phyloP scores from a whole-genome alignment of 441 rosid species.

The Gossypium schwendimanii region DNA sequence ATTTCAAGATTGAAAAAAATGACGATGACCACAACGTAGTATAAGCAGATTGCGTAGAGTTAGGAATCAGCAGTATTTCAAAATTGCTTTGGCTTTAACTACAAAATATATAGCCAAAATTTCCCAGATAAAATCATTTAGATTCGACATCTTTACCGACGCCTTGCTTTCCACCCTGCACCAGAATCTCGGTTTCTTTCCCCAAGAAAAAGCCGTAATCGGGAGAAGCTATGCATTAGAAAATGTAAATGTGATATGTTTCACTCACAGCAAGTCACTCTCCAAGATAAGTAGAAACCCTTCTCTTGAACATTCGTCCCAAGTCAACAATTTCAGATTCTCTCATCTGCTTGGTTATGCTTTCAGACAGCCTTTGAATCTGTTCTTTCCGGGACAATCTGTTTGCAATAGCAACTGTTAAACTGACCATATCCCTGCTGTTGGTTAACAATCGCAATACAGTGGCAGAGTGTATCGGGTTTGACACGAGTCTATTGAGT shows the following conservation, averaged over 20 bases:
- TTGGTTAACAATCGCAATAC: conserved; percentile 51
- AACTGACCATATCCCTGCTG: conserved; percentile 67
- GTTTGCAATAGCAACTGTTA: conserved; percentile 66
- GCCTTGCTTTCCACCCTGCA: neutral
- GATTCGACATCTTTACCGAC: neutral
- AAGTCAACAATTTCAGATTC: conserved; percentile 59
- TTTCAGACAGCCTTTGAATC: conserved; percentile 22
- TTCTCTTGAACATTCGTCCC: conserved; percentile 57
- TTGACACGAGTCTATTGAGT: conserved; percentile 74
- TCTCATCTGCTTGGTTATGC: conserved; percentile 33
- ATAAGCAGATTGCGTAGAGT: neutral
- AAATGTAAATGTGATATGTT: neutral
- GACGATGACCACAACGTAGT: neutral
- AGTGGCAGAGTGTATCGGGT: conserved; percentile 44
- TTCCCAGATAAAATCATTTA: neutral
- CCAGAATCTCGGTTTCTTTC: neutral
- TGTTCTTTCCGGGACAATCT: conserved; percentile 48
- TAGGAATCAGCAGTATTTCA: neutral
- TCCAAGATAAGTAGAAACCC: conserved; percentile 61
- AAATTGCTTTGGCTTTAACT: neutral
- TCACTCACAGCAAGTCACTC: neutral
- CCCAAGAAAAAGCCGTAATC: neutral
- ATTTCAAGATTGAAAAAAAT: neutral
- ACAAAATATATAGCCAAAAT: neutral
- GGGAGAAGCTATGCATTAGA: neutral